Evolutionary conservation across 805 yeast species (phyloP).

Genomic region (Pichia gijzeniarum): DNA sequence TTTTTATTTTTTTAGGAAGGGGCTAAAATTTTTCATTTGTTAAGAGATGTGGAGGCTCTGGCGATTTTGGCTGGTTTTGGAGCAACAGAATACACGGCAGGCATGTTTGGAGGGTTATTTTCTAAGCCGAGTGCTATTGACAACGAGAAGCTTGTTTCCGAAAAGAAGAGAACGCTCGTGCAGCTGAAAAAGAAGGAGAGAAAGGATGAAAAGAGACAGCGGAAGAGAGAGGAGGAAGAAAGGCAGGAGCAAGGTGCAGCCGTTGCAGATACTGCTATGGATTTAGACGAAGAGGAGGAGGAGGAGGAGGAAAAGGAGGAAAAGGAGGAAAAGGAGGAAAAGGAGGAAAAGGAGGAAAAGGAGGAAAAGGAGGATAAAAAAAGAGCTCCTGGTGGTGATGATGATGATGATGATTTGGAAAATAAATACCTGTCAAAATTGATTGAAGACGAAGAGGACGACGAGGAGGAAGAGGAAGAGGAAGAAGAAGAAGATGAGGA

Average conservation of each 20-base stretch:
- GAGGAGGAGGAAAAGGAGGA: constrained; percentile 20
- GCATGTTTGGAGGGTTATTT: constrained; percentile 26
- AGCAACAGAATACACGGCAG: neutral
- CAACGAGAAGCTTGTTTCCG: constrained; percentile 26
- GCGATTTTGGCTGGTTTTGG: no score
- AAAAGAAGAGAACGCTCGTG: constrained; percentile 20
- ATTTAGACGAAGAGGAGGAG: constrained; percentile 19
- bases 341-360: constrained; percentile 23
- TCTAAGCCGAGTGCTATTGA: constrained; percentile 41
- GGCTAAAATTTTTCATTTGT: no score
- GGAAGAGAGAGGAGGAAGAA: constrained; percentile 19
- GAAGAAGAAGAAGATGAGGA: constrained; percentile 13
- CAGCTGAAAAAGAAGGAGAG: constrained; percentile 10
- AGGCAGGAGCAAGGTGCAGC: constrained; percentile 16
- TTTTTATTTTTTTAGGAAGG: no score
- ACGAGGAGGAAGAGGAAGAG: constrained; percentile 10
- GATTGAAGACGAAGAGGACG: constrained; percentile 24
- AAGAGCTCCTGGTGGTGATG: constrained; percentile 3
- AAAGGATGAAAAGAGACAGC: constrained; percentile 17
- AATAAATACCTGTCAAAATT: constrained; percentile 19
- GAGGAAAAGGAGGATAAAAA: constrained; percentile 18
- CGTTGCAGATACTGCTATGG: constrained; percentile 9
- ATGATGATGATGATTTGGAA: constrained; percentile 13
- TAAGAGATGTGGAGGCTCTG: no score
- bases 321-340: constrained; percentile 24